Evolutionary conservation across 352 stramenopile species (phyloP), one percentile per base, ranked within the genome.

Genomic region (Elongisporangium undulatum): DNA sequence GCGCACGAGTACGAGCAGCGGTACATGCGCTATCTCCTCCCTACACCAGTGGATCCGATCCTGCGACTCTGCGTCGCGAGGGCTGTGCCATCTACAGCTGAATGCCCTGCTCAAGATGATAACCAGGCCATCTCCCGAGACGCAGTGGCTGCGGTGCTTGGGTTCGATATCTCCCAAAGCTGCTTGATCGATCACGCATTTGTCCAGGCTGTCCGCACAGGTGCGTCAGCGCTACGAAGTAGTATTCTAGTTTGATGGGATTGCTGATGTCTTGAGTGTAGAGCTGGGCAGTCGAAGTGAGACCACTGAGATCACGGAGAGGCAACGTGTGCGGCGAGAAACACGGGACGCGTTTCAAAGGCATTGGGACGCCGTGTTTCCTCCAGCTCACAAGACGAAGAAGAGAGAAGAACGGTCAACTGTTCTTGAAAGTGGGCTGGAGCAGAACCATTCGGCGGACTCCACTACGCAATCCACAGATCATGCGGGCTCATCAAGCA

Each of bases 21-120:
- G 49, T 90, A 88, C 62, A 53, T 79, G 45, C 39, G 72, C 3
- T 85, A 76, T 45, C 64, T 79, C 16, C 61, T 69, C 38, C 66
- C 61, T 0, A 53, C 73, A 29, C 63, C 70, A 13, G 51, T 69
- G 0, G 66, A 80, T 19, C 72, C 74, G 8, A 57, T 89, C 3
- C 56, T 86, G 17, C 76, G 60, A 23, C 19, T 68, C 10, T 17
- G 65, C 23, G 45, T 59, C 12, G 29, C 59, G 4, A 16, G 0
- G 5, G 4, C 26, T 38, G 52, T n/a, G 34, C 20, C 17, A 12
- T 20, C 20, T 21, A 23, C 2, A 39, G 20, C n/a, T 19, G 6
- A 22, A 34, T 23, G 5, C 22, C n/a, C 21, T 49, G 38, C 9
- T 50, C 48, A 3, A 13, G 21, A 21, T 57, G 29, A 45, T 53